Evolutionary conservation across 176 grass and related monocot species (phyloP).

Genomic region (Oryza glumipatula): DNA sequence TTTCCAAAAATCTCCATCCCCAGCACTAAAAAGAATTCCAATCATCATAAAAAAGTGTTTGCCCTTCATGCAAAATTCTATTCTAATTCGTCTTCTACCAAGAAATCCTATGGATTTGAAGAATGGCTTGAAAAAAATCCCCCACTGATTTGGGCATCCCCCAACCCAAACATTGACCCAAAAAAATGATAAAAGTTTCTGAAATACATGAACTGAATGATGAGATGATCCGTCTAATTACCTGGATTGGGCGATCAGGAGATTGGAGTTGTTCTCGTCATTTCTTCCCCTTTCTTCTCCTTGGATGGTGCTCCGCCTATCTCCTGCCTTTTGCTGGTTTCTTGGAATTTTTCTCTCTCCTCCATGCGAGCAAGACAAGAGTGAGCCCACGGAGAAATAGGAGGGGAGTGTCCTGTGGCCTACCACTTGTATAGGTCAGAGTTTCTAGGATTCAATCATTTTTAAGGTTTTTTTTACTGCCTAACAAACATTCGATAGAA

Average conservation of each 20-base stretch:
- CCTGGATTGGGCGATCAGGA: neutral
- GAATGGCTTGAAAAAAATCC: neutral
- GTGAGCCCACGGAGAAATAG: neutral
- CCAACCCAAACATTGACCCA: neutral
- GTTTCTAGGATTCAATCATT: too few relatives aligned
- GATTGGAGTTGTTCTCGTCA: neutral
- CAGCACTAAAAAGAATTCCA: neutral
- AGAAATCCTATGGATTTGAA: neutral
- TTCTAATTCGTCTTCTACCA: neutral
- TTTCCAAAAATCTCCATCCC: neutral
- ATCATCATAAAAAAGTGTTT: neutral
- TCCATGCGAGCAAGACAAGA: neutral
- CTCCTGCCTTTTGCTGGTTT: neutral
- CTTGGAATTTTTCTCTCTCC: neutral
- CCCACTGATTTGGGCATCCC: neutral
- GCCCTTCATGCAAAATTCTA: neutral
- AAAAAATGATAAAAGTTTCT: neutral
- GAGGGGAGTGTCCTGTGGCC: neutral
- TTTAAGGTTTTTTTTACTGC: too few relatives aligned
- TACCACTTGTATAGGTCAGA: neutral
- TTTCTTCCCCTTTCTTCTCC: conserved; percentile 16
- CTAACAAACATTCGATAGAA: too few relatives aligned
- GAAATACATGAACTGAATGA: neutral
- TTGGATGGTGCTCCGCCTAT: neutral
- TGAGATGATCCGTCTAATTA: neutral